Evolutionary conservation across 768 basidiomycete species (phyloP).

Genomic region (Boletales sp.): DNA sequence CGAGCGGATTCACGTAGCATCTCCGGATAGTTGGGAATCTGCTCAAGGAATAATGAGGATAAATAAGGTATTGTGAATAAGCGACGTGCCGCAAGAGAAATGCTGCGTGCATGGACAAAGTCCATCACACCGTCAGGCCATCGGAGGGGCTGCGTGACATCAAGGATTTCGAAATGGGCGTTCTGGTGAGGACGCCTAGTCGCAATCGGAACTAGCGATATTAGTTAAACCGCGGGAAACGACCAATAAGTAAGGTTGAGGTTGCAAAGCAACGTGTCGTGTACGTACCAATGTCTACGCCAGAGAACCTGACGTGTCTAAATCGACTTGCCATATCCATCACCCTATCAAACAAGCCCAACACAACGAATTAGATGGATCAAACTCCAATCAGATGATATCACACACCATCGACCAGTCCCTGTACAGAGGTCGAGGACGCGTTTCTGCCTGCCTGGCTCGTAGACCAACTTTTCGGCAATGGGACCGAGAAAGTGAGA

Average conservation of each 20-base stretch:
- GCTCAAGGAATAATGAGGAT: conserved; percentile 15
- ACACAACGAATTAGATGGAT: conserved; percentile 14
- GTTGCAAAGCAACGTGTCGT: conserved; percentile 10
- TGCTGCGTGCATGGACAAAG: conserved; percentile 59
- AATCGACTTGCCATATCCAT: conserved; percentile 70
- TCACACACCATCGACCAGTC: conserved; percentile 63
- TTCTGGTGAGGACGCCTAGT: conserved; percentile 59
- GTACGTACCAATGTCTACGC: conserved; percentile 70
- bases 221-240: conserved; percentile 1
- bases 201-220: conserved; percentile 61
- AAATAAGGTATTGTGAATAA: background rate
- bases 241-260: conserved; percentile 10
- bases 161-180: conserved; percentile 63
- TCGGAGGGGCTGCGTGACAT: conserved; percentile 50
- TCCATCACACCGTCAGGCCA: conserved; percentile 59
- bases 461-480: conserved; percentile 42
- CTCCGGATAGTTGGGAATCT: conserved; percentile 55
- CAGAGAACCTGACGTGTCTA: conserved; percentile 61
- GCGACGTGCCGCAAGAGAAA: conserved; percentile 56
- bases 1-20: conserved; percentile 59
- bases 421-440: conserved; percentile 78
- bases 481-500: conserved; percentile 61
- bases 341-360: conserved; percentile 45
- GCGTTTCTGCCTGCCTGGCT: conserved; percentile 40
- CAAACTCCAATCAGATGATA: conserved; percentile 13